Base-by-base conservation (phyloP, 139 green algal genomes). In the Chlamydomonas sp. region DNA sequence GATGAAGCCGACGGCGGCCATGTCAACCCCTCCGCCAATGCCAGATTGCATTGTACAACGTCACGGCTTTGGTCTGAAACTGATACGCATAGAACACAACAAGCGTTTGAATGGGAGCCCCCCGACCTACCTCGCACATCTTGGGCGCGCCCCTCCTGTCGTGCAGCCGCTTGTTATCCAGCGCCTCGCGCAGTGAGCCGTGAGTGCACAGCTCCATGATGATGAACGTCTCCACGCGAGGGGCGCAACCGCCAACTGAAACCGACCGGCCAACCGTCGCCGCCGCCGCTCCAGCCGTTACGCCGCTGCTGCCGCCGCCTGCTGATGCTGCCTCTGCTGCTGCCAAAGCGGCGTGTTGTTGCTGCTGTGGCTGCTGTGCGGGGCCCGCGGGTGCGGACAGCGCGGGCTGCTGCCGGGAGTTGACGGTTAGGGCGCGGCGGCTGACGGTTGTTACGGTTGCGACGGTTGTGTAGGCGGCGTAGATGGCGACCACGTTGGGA, bases 151-250 rank as follows among this genome's bases (percentile, higher is more conserved):
- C 85, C 8, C n/a, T 57, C 66, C 85, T 84, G 49, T 83, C 66
- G 61, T 91, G 88, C 60, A 88, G 69, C 63, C 14, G 62, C 75
- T 85, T 83, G 63, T 8, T 18, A 63, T 88, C 77, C 16, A 91
- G 77, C 16, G 61, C 73, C 2, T 63, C 7, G 4, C 88, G 76
- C 68, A 91, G 77, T 60, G 88, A 91, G 62, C 88, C 88, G 67
- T 71, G 64, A 17, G 20, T 18, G 61, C 88, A 91, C 75, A 88
- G 62, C 78, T 91, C 88, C 88, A 91, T 91, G 7, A 91, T 69
- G 20, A 91, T 91, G 61, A 83, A 91, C 81, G 75, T 78, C 73
- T 80, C n/a, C 49, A 10, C 20, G 17, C 69, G 69, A 1, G 69
- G 9, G 7, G 7, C 16, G 17, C 69, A 18, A 2, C 20, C 61